phyloP scores from a whole-genome alignment of 225 moss, liverwort and hornwort species.

The Pseudoscleropodium purum region DNA sequence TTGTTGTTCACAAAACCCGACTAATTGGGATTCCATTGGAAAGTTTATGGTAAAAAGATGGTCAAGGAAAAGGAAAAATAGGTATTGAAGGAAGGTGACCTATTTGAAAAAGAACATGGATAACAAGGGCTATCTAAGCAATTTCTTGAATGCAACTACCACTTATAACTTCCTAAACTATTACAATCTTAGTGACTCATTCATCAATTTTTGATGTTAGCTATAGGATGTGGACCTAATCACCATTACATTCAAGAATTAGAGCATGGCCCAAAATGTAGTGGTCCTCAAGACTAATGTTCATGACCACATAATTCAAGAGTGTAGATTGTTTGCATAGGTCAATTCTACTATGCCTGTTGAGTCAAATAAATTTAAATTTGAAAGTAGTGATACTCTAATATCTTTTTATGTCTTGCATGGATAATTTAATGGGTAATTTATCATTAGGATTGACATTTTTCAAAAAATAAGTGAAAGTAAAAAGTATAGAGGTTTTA shows the following conservation, averaged over 20 bases:
- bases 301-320: not conserved
- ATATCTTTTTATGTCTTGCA: not conserved
- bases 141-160: too few relatives aligned
- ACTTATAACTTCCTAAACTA: too few relatives aligned
- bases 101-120: too few relatives aligned
- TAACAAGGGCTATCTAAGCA: too few relatives aligned
- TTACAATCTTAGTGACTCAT: not conserved
- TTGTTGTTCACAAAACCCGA: too few relatives aligned
- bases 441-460: not conserved
- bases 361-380: not conserved
- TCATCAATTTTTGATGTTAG: not conserved
- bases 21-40: too few relatives aligned
- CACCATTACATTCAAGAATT: not conserved
- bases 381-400: not conserved
- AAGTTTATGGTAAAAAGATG: too few relatives aligned
- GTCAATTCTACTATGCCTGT: not conserved
- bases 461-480: not conserved
- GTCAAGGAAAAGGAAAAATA: too few relatives aligned
- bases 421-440: not conserved
- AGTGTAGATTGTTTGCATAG: accelerated
- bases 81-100: too few relatives aligned
- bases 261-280: too few relatives aligned
- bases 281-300: not conserved
- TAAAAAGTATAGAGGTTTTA: not conserved
- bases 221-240: accelerated